phyloP scores from a whole-genome alignment of 2,329 filamentous ascomycete species.

The Curvularia eragrostidis region DNA sequence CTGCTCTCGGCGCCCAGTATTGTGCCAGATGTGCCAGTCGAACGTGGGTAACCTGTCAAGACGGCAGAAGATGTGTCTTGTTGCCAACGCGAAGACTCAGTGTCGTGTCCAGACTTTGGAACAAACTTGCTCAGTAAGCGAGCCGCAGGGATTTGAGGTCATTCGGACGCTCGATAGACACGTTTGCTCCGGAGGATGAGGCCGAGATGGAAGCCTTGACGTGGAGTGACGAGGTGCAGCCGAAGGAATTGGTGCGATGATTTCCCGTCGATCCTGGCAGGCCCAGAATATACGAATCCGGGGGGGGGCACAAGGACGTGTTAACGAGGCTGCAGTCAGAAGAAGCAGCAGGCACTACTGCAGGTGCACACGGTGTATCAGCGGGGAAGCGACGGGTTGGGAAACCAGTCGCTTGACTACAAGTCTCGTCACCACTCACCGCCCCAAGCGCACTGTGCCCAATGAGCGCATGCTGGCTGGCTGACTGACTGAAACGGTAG shows the following conservation, averaged over 20 bases:
- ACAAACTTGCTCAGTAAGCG: neutral
- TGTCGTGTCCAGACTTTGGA: neutral
- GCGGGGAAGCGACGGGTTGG: conserved; percentile 24
- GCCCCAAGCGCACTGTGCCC: conserved; percentile 12
- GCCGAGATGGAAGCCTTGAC: neutral
- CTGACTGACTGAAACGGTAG: neutral
- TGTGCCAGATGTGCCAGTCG: neutral
- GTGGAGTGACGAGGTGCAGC: neutral
- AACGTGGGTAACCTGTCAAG: neutral
- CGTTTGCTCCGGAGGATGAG: neutral
- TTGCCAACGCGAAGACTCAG: neutral
- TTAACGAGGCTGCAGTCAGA: conserved; percentile 19
- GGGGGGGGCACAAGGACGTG: conserved; percentile 19
- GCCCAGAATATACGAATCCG: conserved; percentile 15
- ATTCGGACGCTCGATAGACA: neutral
- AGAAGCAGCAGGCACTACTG: conserved; percentile 33
- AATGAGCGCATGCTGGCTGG: neutral
- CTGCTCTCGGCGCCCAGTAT: neutral
- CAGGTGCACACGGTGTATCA: conserved; percentile 33
- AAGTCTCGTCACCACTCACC: conserved; percentile 34
- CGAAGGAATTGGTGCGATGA: conserved; percentile 6
- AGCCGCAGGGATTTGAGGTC: neutral
- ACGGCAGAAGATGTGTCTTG: neutral
- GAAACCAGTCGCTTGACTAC: conserved; percentile 24
- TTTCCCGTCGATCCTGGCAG: conserved; percentile 10